Base-by-base conservation (phyloP, 257 asterid species). In the Penstemon newberryi region DNA sequence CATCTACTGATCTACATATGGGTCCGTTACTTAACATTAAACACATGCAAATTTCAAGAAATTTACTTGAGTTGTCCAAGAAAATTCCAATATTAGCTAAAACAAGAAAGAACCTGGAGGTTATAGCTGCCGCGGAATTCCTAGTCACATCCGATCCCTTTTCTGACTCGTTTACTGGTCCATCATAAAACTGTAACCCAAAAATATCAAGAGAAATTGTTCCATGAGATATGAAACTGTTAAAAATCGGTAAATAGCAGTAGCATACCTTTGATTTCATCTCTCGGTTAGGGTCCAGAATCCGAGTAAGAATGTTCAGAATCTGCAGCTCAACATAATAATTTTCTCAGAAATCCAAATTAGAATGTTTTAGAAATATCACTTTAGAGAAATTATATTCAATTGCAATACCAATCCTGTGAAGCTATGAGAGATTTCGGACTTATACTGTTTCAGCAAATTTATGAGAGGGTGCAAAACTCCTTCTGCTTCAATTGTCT, bases 261-360 rank as follows among this genome's bases (percentile, higher is more conserved):
- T 19, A 43, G 65, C 83, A 54, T 33, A 91, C 96, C 91, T 85
- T 78, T 59, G 85, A 75, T 77, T 82, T 91, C 81, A 84, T 74
- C 71, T 84, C 95, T 83, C 78, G 86, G 84, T 79, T 78, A 60
- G 96, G 96, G 79, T 87, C 96, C 63, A 89, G 78, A 77, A 92
- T 85, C 81, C 86, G 94, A 74, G 88, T 63, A 65, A 92, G 92
- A 76, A 92, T 85, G 68, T 83, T 83, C 50, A 92, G 73, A 69
- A 86, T 79, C 98, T 89, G 96, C 90, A 74, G 53, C 46, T 49
- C 51, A 60, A 58, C 43, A 68, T 37, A 61, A 60, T 11, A n/a
- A 45, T 36, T 44, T 65, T 69, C 59, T 77, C 58, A 80, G 79
- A 53, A 50, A 63, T 45, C 45, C 33, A 68, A 63, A 71, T 43